Evolutionary conservation across 495 filamentous ascomycete species (phyloP), one percentile per base, ranked within the genome.

Genomic region (Neurospora sp.): DNA sequence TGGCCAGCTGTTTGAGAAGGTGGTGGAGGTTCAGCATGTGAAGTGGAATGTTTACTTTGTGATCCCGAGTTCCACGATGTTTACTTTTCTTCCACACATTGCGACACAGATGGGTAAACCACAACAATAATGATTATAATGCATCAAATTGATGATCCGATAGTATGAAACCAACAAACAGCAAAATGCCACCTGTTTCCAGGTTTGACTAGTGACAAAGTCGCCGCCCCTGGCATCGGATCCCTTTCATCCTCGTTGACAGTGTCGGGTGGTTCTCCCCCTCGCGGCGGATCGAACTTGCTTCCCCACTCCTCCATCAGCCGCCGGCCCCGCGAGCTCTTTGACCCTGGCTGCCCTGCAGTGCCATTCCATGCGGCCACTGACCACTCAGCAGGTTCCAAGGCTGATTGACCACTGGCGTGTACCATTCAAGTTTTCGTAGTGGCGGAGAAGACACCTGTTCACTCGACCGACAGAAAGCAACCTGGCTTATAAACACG

Each of bases 381-480:
- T 66, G 54, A 27, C 54, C 54, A 66, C 54, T 66, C 23, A 66
- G 54, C 54, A 66, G 54, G 54, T 14, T 27, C 75, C 75, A 76
- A 74, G 72, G 48, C 72, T 74, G 54, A 66, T 66, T 66, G 27
- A 18, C 54, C 54, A 66, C 54, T 66, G 54, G 54, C 54, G 54
- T 66, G 54, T 66, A 66, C 54, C 54, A 66, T 66, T 35, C 31
- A 35, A 2, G 31, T 35, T 66, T 69, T 41, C 70, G 37, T 42
- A 66, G 59, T 41, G 18, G 70, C n/a, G 72, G 78, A 81, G 77
- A 79, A 80, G 78, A 79, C 77, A 79, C 77, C 78, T 81, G 77
- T 81, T 80, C 78, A 72, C 77, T 76, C 54, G 54, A 66, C 54
- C 27, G 72, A 73, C 44, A 72, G 62, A 27, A 54, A 72, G 72